Evolutionary conservation across 441 rosid genomes (phyloP), one percentile per base, ranked within the genome.

Genomic region (Metrosideros polymorpha): DNA sequence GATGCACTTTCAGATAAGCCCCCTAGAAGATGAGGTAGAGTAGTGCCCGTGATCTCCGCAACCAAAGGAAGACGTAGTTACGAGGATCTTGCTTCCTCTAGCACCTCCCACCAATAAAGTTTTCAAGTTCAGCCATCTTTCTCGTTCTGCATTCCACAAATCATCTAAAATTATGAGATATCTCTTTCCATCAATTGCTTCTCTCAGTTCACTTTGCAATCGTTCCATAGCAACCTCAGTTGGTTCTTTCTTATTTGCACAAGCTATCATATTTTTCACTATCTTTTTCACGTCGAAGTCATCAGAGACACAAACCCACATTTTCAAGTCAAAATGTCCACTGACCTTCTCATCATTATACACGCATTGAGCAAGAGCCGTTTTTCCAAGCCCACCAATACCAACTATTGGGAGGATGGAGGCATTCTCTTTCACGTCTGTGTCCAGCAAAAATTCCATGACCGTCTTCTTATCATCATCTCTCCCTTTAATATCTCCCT

Each of bases 141-240:
- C 8, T 66, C 0, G 7, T 1, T 66, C 25, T 5, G 0, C 3
- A 35, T 35, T 6, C 77, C 77, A 66, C 1, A 35, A 9, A 2
- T 66, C 45, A 66, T 66, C 77, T 24, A 66, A 35, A 66, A 66
- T 15, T 35, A 66, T 9, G 8, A 66, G 45, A 19, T 35, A 66
- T 35, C 6, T 66, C 45, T 32, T 66, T 19, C 77, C 45, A 9
- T 19, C 27, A 66, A 66, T 35, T 35, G 0, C 6, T 9, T 1
- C 22, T 27, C 77, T 66, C 2, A 66, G 1, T 5, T 66, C 6
- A 4, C 14, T 9, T 66, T 66, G 77, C 45, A 66, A 66, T 6
- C 0, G 7, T 32, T 66, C 45, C 45, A 66, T 19, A 3, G 12
- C 2, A 32, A 0, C 24, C 7, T 18, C 13, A 1, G 1, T 13